These are phyloP conservation scores for Magnusiomyces paraingens DNA, from an alignment of 1,139 yeast species.

Conservation along the genomic window DNA sequence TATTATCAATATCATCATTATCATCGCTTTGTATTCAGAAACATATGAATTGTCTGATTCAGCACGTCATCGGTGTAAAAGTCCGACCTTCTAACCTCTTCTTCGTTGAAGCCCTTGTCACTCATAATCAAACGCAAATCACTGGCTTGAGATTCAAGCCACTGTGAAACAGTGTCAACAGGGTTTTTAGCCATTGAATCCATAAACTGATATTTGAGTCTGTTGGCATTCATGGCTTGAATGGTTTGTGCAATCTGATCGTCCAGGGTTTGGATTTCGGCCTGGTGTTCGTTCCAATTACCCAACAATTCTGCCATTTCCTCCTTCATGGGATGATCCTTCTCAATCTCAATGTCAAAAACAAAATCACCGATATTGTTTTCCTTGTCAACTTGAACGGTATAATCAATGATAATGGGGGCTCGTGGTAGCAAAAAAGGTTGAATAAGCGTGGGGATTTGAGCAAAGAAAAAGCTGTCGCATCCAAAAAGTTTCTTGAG, in stretches of 20 bases:
- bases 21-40: constrained; percentile 38
- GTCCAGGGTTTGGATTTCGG: constrained; percentile 50
- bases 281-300: constrained; percentile 43
- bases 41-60: constrained; percentile 67
- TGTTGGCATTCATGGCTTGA: constrained; percentile 59
- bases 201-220: constrained; percentile 65
- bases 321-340: constrained; percentile 50
- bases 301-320: constrained; percentile 39
- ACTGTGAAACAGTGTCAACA: constrained; percentile 60
- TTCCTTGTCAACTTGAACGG: constrained; percentile 66
- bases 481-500: constrained; percentile 45
- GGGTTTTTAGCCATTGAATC: constrained; percentile 71
- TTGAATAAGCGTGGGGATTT: constrained; percentile 64
- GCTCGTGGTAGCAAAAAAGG: constrained; percentile 62
- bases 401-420: constrained; percentile 72
- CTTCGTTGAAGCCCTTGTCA: constrained; percentile 89
- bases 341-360: constrained; percentile 62
- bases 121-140: constrained; percentile 72
- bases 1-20: too few relatives aligned
- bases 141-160: constrained; percentile 69
- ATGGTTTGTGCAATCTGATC: constrained; percentile 55
- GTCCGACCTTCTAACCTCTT: constrained; percentile 73
- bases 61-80: constrained; percentile 74
- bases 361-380: constrained; percentile 76
- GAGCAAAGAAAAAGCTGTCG: constrained; percentile 53